A percentile compares a stretch with the other conserved stretches of the same genome.
phyloP scores from a whole-genome alignment of 2,329 filamentous ascomycete genomes.

The Ploettnerulaceae sp. region DNA sequence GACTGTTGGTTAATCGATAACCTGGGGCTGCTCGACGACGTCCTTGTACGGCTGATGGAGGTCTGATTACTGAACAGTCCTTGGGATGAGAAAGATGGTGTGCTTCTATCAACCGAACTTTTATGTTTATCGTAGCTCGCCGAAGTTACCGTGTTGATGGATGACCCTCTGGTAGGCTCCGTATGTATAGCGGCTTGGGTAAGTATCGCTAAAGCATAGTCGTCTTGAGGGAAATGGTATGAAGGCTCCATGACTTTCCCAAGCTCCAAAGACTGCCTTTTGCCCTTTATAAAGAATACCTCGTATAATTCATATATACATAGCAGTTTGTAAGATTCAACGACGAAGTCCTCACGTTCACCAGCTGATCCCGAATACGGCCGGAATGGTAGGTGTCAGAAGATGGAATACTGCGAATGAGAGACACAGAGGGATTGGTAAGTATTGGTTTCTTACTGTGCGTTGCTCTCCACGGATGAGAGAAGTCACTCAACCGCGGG shows the following conservation, averaged over 20 bases:
- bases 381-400: conserved; percentile 1
- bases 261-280: neutral
- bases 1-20: no score
- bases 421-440: conserved; percentile 6
- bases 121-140: no score
- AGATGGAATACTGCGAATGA: neutral
- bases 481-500: no score
- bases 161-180: no score
- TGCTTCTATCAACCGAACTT: neutral
- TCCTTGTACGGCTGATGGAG: no score
- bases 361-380: conserved; percentile 1
- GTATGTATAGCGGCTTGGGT: conserved; percentile 27
- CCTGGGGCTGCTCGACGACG: no score
- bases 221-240: conserved; percentile 20
- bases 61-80: no score
- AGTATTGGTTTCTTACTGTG: conserved; percentile 4
- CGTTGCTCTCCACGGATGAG: no score
- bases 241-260: conserved; percentile 21
- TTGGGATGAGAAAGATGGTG: neutral
- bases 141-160: no score
- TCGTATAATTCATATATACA: neutral
- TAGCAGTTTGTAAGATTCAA: neutral
- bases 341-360: neutral
- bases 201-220: conserved; percentile 28
- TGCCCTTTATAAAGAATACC: neutral